Evolutionary conservation across 2,329 filamentous ascomycete species (phyloP), one percentile per base, ranked within the genome.

Genomic region (Botrytis galanthina): DNA sequence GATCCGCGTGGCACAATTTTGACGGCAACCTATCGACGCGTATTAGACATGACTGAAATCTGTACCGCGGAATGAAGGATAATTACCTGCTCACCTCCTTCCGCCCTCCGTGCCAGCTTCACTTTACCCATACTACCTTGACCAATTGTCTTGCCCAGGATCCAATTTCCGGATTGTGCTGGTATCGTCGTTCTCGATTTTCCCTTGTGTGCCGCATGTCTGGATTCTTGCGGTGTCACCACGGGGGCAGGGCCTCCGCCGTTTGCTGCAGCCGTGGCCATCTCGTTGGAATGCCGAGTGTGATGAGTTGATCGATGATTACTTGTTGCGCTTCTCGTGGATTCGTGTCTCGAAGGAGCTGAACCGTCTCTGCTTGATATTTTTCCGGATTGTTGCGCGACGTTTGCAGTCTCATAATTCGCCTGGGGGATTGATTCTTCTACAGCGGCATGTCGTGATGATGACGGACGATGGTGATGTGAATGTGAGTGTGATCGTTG

Each of bases 81-180:
- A 68, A 73, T 76, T 79, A 95, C 94, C 90, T 98, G 93, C 85
- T 98, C 96, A 78, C 92, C 93, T 32, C 93, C 93, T 79, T 97
- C 95, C 78, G 92, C 88, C 83, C 97, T 97, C 79, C 93, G 93
- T 37, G 96, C 96, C 77, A 99, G 86, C 85, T 98, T 98, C 76
- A 99, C 96, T 83, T 98, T 98, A 77, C 96, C 96, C 96, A 99
- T 99, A 83, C 95, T 98, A 69, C 96, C 96, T 71, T 95, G 94
- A 74, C 96, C 96, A 79, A 99, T 96, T 5, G 96, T 98, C 86
- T 98, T 98, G 74, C 95, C 95, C 70, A 99, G 86, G 73, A 94
- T 90, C 94, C 95, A 99, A 85, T 95, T 94, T 73, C 96, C 96
- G 20, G 95, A 94, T 64, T 92, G 91, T 4, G 95, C 94, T 70